Evolutionary conservation across 495 filamentous ascomycete genomes (phyloP), one percentile per base, ranked within the genome.

Genomic region (Aspergillus nanangensis): DNA sequence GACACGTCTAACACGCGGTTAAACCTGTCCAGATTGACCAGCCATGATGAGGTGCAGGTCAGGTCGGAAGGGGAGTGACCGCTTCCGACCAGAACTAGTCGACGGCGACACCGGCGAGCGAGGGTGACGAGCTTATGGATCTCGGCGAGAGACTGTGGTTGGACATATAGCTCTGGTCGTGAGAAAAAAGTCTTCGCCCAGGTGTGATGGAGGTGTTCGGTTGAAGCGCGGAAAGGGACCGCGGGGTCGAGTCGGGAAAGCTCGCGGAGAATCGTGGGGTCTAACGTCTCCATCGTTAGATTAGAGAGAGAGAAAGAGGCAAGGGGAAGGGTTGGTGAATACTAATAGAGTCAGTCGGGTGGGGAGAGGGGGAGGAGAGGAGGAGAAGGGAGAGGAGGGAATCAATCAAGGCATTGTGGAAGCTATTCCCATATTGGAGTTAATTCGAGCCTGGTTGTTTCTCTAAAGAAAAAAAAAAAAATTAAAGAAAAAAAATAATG

Each of bases 181-280:
- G 82, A 88, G 59, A 83, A 83, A 69, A 90, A 93, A 31, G 93
- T 97, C 60, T 83, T 85, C 20, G 94, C 93, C 93, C 93, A 98
- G n/a, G 94, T 98, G 56, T 86, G 83, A 73, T 98, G 93, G 27
- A 78, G 66, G 65, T 96, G 80, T 23, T 77, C 67, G 45, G 70
- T 65, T 38, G 76, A 72, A 3, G 87, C 84, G 65, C 83, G 87
- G 73, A 96, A 96, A 21, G 89, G 84, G 20, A 90, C 61, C 41
- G 62, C 60, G 48, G 77, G 70, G 58, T 82, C 72, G 57, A 81
- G 69, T 50, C 62, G 72, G 20, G 71, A 68, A 39, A 83, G 67
- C 65, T 86, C 80, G 31, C 56, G 65, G 47, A 66, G 41, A 38
- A 81, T 58, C 36, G 60, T 53, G 38, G 70, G 65, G 61, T 80